Percentiles rank a stretch among this genome's conserved stretches.
Evolutionary conservation across 352 stramenopile genomes (phyloP).

Genomic region (Phytopythium oedochilum): DNA sequence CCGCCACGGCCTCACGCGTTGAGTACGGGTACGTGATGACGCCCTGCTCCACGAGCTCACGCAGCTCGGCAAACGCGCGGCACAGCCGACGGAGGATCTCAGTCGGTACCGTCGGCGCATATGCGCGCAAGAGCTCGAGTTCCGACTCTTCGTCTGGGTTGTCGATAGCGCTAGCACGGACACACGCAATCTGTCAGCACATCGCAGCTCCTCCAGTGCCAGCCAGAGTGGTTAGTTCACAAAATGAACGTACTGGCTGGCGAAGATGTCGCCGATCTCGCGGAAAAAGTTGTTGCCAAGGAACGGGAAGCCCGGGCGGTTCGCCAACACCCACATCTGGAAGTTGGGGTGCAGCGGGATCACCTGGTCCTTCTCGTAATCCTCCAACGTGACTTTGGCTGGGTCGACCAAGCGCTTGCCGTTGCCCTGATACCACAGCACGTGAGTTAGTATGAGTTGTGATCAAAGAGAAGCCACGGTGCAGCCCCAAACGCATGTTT

Average conservation of each 20-base stretch:
- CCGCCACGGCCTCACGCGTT: constrained; percentile 90
- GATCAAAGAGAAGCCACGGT: background rate
- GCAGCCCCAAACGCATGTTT: background rate
- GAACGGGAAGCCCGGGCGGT: constrained; percentile 95
- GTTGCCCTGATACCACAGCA: constrained; percentile 77
- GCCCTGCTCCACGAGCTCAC: constrained; percentile 83
- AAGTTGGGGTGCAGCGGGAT: constrained; percentile 93
- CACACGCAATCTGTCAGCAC: background rate
- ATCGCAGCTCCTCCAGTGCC: background rate
- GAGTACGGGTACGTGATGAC: constrained; percentile 94
- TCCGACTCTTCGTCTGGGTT: constrained; percentile 91
- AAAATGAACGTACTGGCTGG: constrained; percentile 63
- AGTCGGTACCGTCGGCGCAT: constrained; percentile 80
- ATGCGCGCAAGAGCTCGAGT: constrained; percentile 85
- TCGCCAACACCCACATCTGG: constrained; percentile 92
- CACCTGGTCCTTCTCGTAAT: constrained; percentile 63
- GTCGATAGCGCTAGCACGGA: constrained; percentile 61
- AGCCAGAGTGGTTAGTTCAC: no score
- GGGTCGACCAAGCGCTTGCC: constrained; percentile 81
- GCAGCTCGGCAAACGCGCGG: constrained; percentile 88
- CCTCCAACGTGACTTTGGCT: constrained; percentile 57
- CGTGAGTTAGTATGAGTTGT: background rate
- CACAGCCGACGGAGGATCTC: constrained; percentile 83
- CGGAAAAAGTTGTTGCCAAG: constrained; percentile 96
- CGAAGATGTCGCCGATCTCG: constrained; percentile 94